A percentile compares a stretch with the other conserved stretches of the same genome.
Evolutionary conservation across 2,329 filamentous ascomycete species (phyloP).

Genomic region (Xylaria sp.): DNA sequence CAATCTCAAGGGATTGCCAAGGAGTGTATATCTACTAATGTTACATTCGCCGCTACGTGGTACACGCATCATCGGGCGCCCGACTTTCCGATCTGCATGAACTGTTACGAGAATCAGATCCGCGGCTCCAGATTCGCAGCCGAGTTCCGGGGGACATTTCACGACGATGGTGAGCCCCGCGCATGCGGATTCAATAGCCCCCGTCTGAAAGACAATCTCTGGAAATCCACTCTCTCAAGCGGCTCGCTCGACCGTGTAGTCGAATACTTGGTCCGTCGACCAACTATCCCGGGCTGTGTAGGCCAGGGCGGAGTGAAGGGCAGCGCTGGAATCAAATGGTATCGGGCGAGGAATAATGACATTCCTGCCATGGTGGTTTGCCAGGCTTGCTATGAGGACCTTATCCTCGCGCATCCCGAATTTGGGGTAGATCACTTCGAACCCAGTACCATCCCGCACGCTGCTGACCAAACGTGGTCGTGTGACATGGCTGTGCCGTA

Average conservation of each 20-base stretch:
- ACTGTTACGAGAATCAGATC: conserved; percentile 29
- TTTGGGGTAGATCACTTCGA: conserved; percentile 31
- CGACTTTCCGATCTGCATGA: conserved; percentile 24
- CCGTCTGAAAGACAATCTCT: conserved; percentile 28
- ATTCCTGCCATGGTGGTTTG: conserved; percentile 30
- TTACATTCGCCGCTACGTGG: conserved; percentile 27
- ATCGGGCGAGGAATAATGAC: conserved; percentile 25
- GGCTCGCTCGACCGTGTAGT: conserved; percentile 24
- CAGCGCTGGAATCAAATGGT: conserved; percentile 26
- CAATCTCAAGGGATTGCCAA: conserved; percentile 12
- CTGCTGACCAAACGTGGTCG: conserved; percentile 17
- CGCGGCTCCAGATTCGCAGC: conserved; percentile 11
- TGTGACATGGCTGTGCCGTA: conserved; percentile 28
- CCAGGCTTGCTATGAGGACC: conserved; percentile 31
- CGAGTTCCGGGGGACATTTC: conserved; percentile 22
- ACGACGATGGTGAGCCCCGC: conserved; percentile 17
- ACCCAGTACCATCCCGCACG: conserved; percentile 10
- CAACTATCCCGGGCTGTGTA: conserved; percentile 22
- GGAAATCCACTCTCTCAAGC: conserved; percentile 17
- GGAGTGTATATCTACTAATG: conserved; percentile 22
- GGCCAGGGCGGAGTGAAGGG: conserved; percentile 20
- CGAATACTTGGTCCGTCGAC: conserved; percentile 22
- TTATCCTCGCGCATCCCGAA: conserved; percentile 19
- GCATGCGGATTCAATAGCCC: conserved; percentile 13
- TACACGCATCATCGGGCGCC: conserved; percentile 26